Evolutionary conservation across 1,139 yeast species (phyloP).

Genomic region (Yamadazyma blattariae): DNA sequence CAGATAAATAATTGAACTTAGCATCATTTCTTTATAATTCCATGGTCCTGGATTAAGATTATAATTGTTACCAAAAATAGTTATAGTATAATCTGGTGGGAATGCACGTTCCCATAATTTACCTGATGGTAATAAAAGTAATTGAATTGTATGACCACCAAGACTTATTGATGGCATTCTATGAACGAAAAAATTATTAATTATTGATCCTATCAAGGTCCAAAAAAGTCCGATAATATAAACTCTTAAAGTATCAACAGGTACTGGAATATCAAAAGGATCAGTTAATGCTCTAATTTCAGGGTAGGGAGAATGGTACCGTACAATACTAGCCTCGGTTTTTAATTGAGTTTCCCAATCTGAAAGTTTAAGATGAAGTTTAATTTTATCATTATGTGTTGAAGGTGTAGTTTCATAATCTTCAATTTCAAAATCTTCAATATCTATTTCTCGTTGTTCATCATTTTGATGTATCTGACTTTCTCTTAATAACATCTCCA

Average conservation of each 20-base stretch:
- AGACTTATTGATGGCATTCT: conserved; percentile 40
- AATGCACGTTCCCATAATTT: conserved; percentile 37
- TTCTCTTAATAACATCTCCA: conserved; percentile 26
- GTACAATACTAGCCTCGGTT: conserved; percentile 41
- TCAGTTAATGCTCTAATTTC: conserved; percentile 46
- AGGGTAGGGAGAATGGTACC: conserved; percentile 46
- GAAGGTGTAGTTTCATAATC: no score
- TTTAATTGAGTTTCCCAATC: conserved; percentile 38
- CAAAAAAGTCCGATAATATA: conserved; percentile 40
- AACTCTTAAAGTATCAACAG: conserved; percentile 42
- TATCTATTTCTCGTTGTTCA: neutral
- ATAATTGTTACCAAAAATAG: conserved; percentile 19
- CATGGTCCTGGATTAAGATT: conserved; percentile 50
- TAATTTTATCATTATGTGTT: no score
- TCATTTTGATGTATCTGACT: no score
- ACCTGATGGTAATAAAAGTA: conserved; percentile 41
- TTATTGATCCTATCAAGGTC: conserved; percentile 42
- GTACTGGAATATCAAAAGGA: conserved; percentile 41
- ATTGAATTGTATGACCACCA: conserved; percentile 41
- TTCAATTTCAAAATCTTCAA: conserved; percentile 6
- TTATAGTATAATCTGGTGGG: conserved; percentile 23
- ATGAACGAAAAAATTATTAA: conserved; percentile 45
- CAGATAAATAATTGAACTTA: conserved; percentile 43
- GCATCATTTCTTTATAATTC: conserved; percentile 68
- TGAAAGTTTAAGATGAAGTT: conserved; percentile 25